Base-by-base conservation (phyloP, 306 rosid species). In the Senna siamea region DNA sequence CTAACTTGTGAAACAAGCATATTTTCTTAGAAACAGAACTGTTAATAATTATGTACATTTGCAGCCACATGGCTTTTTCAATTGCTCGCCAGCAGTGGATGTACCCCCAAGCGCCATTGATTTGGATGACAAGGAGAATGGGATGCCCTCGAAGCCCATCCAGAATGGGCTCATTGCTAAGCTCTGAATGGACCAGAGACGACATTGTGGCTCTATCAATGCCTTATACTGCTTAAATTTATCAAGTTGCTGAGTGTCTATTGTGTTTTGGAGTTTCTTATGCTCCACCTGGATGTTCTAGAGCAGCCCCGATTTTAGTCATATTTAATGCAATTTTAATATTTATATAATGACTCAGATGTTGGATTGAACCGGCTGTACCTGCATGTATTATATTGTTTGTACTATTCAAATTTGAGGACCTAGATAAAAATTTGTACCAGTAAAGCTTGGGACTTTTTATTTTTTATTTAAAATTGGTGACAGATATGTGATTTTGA, bases 11-110 rank as follows among this genome's bases (percentile, higher is more conserved):
- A 2, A 48, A 48, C 54, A 48, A n/a, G 54, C 20, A 15, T 48
- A 6, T n/a, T 48, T 48, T 48, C 17, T 44, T 3, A 11, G 0
- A 9, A 37, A 11, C 50, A n/a, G 35, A 61, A 61, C 47, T 61
- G 1, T 0, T 9, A 10, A 61, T 37, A 9, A 37, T 10, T 62
- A 11, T 38, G 17, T 62, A 9, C 50, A 43, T 77, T 1, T 81
- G 85, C 89, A 85, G 94, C 94, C 93, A 38, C 92, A 90, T 76
- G 96, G 93, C 7, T 90, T 90, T 87, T 90, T 88, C 69, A 90
- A 88, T 35, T 81, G 86, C 87, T 90, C 93, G 19, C 83, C 92
- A 1, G 92, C 97, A 0, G 85, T 88, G 60, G 93, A 91, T 51
- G 90, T 88, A 55, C 97, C 93, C 10, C 97, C 92, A 3, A 75